Base-by-base conservation (phyloP, 306 rosid genomes). In the Urtica urens region DNA sequence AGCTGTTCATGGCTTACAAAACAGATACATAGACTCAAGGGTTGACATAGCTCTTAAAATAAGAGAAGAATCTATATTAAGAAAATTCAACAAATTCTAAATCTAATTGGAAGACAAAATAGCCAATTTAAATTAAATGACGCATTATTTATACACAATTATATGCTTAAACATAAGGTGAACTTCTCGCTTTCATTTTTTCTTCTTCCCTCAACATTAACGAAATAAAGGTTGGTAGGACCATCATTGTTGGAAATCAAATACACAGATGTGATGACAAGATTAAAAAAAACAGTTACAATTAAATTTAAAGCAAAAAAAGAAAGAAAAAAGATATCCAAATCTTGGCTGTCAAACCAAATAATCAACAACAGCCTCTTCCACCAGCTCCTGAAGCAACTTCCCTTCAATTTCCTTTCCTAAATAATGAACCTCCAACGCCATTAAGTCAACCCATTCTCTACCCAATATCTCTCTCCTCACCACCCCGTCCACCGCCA, bases 351-450 rank as follows among this genome's bases (percentile, higher is more conserved):
- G 78, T 77, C 58, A 77, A n/a, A n/a, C n/a, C n/a, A n/a, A n/a
- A n/a, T n/a, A 76, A 64, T 79, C 92, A 31, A 77, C 52, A 64
- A 82, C 79, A 43, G 64, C 71, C 60, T 79, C 80, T 35, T 79
- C 87, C 65, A 92, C 78, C 25, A 92, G 77, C 70, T 79, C 86
- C 70, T 82, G 67, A 46, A 92, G 72, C 74, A 92, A 60, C 37
- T 65, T 67, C 29, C 60, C 65, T 26, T 78, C 95, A 10, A 90
- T 75, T 54, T 82, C 95, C 71, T 64, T 73, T 4, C 76, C 95
- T 37, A 85, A 60, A 63, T 63, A 55, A 62, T 79, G 81, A 31
- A 75, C 62, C 71, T 92, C 99, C 64, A 71, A 58, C 38, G 57
- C 64, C 73, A 61, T 41, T n/a, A 71, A 72, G 52, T 79, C 78